Conservation (phyloP, 257 asterid genomes). For the Primulina huaijiensis region DNA sequence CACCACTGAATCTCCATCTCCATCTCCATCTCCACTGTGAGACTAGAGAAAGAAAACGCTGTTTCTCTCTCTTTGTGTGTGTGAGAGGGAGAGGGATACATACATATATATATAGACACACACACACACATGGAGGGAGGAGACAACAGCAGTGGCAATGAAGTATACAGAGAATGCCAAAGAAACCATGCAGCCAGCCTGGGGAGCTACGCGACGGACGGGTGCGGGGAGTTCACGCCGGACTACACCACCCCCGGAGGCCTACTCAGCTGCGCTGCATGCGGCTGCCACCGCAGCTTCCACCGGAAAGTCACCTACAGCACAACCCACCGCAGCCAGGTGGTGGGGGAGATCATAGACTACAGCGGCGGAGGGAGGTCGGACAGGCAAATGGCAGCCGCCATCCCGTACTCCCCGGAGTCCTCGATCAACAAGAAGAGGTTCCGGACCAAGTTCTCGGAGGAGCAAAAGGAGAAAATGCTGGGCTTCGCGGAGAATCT, state of each 20-base stretch:
- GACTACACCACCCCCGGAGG: constrained; percentile 28
- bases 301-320: constrained; percentile 44
- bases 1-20: neutral
- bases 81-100: neutral
- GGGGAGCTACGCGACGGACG: constrained; percentile 80
- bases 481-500: constrained; percentile 59
- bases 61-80: neutral
- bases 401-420: constrained; percentile 25
- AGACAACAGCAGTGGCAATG: constrained; percentile 29
- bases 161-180: constrained; percentile 52
- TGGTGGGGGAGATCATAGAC: constrained; percentile 20
- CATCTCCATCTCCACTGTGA: neutral
- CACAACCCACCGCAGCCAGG: constrained; percentile 11
- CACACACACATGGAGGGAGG: constrained; percentile 44
- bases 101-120: neutral
- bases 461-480: constrained; percentile 72
- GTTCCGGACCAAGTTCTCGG: constrained; percentile 59
- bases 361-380: constrained; percentile 17
- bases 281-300: constrained; percentile 76
- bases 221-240: constrained; percentile 64
- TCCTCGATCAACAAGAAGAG: constrained; percentile 50
- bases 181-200: constrained; percentile 80
- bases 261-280: constrained; percentile 56
- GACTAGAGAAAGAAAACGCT: constrained; percentile 6
- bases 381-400: neutral